Evolutionary conservation across 768 basidiomycete genomes (phyloP).

Genomic region (Nevesoporus exiguus): DNA sequence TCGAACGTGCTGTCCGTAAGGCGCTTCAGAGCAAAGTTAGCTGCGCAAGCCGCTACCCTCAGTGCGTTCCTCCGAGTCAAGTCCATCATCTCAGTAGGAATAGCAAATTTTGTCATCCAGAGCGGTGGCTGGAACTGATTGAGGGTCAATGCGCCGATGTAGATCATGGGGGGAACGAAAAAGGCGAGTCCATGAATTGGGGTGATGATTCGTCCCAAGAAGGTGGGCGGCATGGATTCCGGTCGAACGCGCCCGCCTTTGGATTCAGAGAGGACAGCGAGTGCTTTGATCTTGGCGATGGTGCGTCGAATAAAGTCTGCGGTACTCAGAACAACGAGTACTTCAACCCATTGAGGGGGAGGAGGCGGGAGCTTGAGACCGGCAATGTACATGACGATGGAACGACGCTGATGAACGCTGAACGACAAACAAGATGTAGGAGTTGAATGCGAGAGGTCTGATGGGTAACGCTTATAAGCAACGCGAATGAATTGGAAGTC

Average conservation of each 20-base stretch:
- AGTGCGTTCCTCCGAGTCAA: conserved; percentile 6
- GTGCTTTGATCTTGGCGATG: background rate
- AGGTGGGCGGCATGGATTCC: conserved; percentile 10
- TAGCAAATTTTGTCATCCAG: conserved; percentile 27
- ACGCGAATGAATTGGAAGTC: background rate
- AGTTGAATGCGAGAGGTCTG: too few relatives aligned
- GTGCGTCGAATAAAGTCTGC: conserved; percentile 1
- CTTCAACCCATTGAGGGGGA: conserved; percentile 10
- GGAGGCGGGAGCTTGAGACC: conserved; percentile 9
- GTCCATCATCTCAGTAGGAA: conserved; percentile 11
- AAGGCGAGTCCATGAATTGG: conserved; percentile 23
- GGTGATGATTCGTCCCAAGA: conserved; percentile 23
- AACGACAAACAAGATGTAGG: background rate
- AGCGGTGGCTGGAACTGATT: conserved; percentile 28
- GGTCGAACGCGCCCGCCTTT: conserved; percentile 17
- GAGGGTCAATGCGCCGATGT: conserved; percentile 20
- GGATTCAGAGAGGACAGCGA: background rate
- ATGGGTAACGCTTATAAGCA: too few relatives aligned
- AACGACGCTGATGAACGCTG: too few relatives aligned
- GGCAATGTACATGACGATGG: conserved; percentile 13
- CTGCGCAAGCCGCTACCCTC: conserved; percentile 22
- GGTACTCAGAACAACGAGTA: conserved; percentile 14
- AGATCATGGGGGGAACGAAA: conserved; percentile 21
- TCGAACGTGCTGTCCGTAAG: background rate
- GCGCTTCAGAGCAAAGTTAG: conserved; percentile 4